Evolutionary conservation across 2,329 filamentous ascomycete species (phyloP).

Genomic region (Trichoderma oligosporum): DNA sequence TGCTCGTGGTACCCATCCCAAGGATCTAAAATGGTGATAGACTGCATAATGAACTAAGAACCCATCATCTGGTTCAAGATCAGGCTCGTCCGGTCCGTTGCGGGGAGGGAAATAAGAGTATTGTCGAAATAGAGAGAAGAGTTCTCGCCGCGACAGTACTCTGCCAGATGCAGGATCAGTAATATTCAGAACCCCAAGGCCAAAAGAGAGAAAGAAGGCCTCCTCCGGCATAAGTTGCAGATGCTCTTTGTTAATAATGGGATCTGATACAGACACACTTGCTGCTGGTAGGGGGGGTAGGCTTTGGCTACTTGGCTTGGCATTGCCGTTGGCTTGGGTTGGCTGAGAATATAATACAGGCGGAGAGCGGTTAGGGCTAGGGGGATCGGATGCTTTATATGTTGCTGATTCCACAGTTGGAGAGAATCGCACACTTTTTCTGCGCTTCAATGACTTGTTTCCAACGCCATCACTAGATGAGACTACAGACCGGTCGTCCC

Average conservation of each 20-base stretch:
- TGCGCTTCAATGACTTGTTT: constrained; percentile 36
- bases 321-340: constrained; percentile 22
- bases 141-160: constrained; percentile 49
- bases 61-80: constrained; percentile 68
- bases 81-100: constrained; percentile 31
- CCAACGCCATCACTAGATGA: constrained; percentile 25
- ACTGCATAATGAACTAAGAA: constrained; percentile 85
- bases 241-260: constrained; percentile 64
- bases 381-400: constrained; percentile 51
- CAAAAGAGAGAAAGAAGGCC: constrained; percentile 84
- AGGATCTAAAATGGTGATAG: constrained; percentile 92
- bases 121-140: constrained; percentile 64
- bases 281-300: neutral
- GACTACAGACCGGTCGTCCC: constrained; percentile 15
- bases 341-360: constrained; percentile 24
- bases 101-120: constrained; percentile 66
- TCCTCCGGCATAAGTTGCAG: constrained; percentile 90
- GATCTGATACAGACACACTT: neutral
- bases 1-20: constrained; percentile 89
- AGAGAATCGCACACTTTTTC: constrained; percentile 69
- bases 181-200: constrained; percentile 69
- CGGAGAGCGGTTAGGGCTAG: constrained; percentile 40
- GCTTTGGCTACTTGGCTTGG: constrained; percentile 19
- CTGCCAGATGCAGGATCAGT: constrained; percentile 45
- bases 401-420: constrained; percentile 63